Evolutionary conservation across 768 basidiomycete species (phyloP), one percentile per base, ranked within the genome.

Genomic region (Russula brevipes): DNA sequence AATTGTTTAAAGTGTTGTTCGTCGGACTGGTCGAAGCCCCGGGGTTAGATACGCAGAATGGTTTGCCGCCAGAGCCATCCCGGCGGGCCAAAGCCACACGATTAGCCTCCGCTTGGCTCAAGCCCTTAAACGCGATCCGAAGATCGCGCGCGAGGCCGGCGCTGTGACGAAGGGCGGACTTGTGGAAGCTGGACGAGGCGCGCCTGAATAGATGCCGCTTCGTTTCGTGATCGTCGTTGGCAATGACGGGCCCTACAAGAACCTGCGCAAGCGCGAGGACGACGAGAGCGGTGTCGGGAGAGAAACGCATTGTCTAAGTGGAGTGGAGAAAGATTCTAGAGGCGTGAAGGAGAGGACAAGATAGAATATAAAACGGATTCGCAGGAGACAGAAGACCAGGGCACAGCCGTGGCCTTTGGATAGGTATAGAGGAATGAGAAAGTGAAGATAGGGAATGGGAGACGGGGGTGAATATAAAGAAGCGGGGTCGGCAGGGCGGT

Each of bases 101-200:
- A 0, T 17, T 14, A 24, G 42, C 14, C 12, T 65, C 59, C 12
- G 61, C 71, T 36, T 79, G 74, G 11, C 86, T 76, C 31, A 86
- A 74, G 30, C 80, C 78, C 24, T 79, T 74, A 69, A 91, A 84
- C 12, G 85, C 86, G 39, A 85, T 69, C 35, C 88, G 85, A 60
- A 91, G 78, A 72, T 91, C 89, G 59, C 79, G 80, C 17, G 88
- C 86, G 35, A 91, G 76, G 59, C 73, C 80, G 52, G 81, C 80
- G 46, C 86, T 89, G 60, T 82, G 82, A 60, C 77, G 80, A 49
- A 81, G 71, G 36, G 87, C 86, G 61, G 78, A 76, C 35, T 75
- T 77, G 70, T 87, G 87, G 38, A 80, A 78, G 38, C 74, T 78
- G 54, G 77, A 75, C 19, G 83, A 68, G 57, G 78, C 76, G 68